Base-by-base conservation (phyloP, 2,329 filamentous ascomycete genomes). In the Fusarium pseudograminearum region DNA sequence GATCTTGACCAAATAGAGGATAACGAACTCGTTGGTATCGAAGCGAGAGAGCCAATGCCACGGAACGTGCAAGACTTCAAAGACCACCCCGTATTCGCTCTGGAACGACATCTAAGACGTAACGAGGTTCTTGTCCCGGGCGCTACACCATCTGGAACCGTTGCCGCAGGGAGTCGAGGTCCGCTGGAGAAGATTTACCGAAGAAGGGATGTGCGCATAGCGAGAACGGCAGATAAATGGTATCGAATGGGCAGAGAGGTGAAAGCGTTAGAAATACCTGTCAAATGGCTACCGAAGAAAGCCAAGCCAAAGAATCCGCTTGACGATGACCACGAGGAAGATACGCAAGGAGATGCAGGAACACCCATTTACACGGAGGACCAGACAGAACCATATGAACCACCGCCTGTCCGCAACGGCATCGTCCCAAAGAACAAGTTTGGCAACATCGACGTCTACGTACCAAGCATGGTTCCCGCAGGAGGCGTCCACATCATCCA, bases 361-460 rank as follows among this genome's bases (percentile, higher is more conserved):
- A 87, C 83, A 3, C 89, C 89, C 3, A 79, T 91, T 3, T 92
- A 87, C 74, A 88, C 83, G 0, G 76, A 84, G 20, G 85, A 88
- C 11, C 89, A 93, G 75, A 93, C 95, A 0, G 87, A 91, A 16
- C 65, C 90, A 0, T 98, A 97, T 78, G 80, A 87, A 15, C 88
- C 95, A 1, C 91, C 93, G 2, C 90, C 93, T 0, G 90, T 98
- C 2, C 83, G 92, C 5, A 81, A 89, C 53, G 94, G 94, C 1
- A 83, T 85, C 15, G 86, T 98, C 3, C 95, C 96, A 0, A 95
- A 93, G 80, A 99, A 99, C 76, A 90, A 91, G 20, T 99, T 93
- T 78, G 94, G 94, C 14, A 99, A 99, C 76, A 90, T 98, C 62
- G 96, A 98, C 75, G 87, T 97, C 40, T 98, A 95, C 77, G 94